Conservation (phyloP, 2,329 filamentous ascomycete species). For the Cercospora brassicicola region DNA sequence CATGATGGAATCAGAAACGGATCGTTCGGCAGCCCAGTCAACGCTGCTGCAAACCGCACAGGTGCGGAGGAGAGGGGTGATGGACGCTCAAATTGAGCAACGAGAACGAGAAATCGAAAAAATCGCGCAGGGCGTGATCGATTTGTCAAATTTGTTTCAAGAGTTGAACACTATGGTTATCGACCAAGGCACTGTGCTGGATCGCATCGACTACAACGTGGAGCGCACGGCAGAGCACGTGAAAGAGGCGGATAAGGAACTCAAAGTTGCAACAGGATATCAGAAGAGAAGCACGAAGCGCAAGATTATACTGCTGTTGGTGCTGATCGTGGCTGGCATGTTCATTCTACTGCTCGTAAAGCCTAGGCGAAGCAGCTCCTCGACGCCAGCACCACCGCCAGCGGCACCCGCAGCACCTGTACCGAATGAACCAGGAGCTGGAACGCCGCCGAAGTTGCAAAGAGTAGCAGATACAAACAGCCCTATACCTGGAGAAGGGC, state of each 20-base stretch:
- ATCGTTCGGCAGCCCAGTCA: conserved; percentile 86
- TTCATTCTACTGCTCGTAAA: conserved; percentile 83
- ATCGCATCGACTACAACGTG: conserved; percentile 75
- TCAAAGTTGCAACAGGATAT: conserved; percentile 83
- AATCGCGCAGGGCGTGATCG: conserved; percentile 96
- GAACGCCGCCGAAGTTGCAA: conserved; percentile 17
- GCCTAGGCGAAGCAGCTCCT: conserved; percentile 55
- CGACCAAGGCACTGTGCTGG: conserved; percentile 54
- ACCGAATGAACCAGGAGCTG: conserved; percentile 23
- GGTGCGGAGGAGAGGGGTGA: conserved; percentile 61
- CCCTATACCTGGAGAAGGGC: neutral
- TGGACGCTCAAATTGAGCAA: conserved; percentile 83
- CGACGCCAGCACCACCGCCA: conserved; percentile 8
- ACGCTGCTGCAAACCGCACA: conserved; percentile 73
- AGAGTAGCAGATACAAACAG: conserved; percentile 1
- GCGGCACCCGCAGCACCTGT: conserved; percentile 19
- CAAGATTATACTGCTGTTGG: conserved; percentile 85
- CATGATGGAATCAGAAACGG: conserved; percentile 87
- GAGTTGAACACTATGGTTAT: conserved; percentile 88
- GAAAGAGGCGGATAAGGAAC: conserved; percentile 87
- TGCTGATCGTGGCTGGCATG: conserved; percentile 80
- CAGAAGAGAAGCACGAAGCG: conserved; percentile 85
- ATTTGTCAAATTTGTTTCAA: conserved; percentile 92
- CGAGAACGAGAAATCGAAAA: conserved; percentile 96
- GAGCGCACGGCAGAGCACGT: conserved; percentile 93